Percentiles rank a stretch among this genome's conserved stretches.
phyloP scores from a whole-genome alignment of 139 green algal genomes.

The Micractinium sp. region DNA sequence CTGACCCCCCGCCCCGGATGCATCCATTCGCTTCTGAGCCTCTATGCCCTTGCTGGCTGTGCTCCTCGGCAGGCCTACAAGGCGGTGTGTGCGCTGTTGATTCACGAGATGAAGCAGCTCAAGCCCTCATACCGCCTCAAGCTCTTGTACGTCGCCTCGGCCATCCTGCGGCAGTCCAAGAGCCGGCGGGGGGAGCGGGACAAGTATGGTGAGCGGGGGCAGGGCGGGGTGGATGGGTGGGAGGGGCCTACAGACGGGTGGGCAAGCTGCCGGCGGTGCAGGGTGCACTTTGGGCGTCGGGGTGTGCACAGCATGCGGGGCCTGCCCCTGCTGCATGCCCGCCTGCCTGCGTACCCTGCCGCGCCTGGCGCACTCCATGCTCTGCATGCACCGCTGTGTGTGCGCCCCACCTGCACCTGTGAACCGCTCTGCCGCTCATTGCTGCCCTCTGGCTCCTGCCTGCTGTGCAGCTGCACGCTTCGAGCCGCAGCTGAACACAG shows the following conservation, averaged over 20 bases:
- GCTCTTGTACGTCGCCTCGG: constrained; percentile 55
- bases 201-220: constrained; percentile 20
- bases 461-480: constrained; percentile 27
- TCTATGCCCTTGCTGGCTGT: not conserved
- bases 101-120: constrained; percentile 48
- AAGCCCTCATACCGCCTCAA: constrained; percentile 48
- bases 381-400: no score
- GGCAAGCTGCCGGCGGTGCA: not conserved
- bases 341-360: not conserved
- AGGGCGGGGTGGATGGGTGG: not conserved
- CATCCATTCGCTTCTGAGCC: no score
- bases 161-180: constrained; percentile 39
- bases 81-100: constrained; percentile 51
- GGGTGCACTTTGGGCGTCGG: not conserved
- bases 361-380: not conserved
- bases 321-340: not conserved
- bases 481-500: not conserved
- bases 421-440: not conserved
- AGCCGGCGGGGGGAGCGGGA: not conserved
- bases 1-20: no score
- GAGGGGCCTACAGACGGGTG: not conserved
- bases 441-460: not conserved
- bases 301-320: not conserved
- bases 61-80: constrained; percentile 57
- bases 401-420: no score